Conservation (phyloP, 176 grass and related monocot species). For the Panicum miliaceum region DNA sequence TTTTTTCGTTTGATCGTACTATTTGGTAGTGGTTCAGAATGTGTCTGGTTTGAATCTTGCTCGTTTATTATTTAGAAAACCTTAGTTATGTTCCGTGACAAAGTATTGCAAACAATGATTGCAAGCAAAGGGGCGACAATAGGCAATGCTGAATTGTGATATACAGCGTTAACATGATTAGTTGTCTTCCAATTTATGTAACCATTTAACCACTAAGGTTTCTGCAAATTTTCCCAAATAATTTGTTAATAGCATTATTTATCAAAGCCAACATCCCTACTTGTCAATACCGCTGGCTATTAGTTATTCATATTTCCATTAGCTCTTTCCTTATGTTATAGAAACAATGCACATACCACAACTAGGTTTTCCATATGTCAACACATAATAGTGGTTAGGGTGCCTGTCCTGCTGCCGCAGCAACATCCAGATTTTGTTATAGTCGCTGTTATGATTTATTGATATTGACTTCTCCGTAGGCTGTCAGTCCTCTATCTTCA, state of each 20-base stretch:
- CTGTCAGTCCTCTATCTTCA: background rate
- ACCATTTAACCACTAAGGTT: background rate
- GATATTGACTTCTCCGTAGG: background rate
- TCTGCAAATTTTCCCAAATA: background rate
- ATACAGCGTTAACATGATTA: background rate
- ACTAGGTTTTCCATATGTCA: background rate
- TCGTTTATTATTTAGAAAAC: background rate
- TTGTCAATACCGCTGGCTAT: background rate
- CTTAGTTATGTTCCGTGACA: background rate
- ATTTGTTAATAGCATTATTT: slow-evolving; percentile 16
- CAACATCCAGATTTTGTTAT: background rate
- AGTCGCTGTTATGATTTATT: background rate
- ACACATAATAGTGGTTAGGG: background rate
- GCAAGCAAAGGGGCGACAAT: background rate
- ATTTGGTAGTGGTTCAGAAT: background rate
- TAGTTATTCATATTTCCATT: background rate
- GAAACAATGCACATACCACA: background rate
- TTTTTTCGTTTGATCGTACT: background rate
- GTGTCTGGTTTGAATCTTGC: background rate
- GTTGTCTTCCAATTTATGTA: background rate
- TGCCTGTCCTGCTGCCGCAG: background rate
- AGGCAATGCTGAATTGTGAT: background rate
- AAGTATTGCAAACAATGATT: background rate
- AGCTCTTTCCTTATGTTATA: background rate
- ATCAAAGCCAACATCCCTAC: background rate